These are phyloP conservation scores for Schizonepeta tenuifolia DNA, from an alignment of 257 asterid genomes.

Conservation along the genomic window DNA sequence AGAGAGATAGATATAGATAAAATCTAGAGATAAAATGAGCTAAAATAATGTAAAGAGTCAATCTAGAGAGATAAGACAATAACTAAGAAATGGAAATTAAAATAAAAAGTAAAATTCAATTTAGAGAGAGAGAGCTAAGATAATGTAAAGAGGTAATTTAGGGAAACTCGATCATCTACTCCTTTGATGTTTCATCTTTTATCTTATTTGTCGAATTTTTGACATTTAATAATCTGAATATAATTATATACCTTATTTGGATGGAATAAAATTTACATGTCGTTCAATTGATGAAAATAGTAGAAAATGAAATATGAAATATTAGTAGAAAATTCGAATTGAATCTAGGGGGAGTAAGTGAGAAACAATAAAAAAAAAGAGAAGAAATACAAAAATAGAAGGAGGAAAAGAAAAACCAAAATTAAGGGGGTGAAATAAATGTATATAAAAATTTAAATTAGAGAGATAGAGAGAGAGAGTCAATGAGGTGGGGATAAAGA, in stretches of 20 bases:
- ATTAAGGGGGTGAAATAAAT: too few relatives aligned
- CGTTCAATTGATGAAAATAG: too few relatives aligned
- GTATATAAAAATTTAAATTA: background rate
- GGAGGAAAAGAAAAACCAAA: background rate
- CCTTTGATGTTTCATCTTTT: too few relatives aligned
- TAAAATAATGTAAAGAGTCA: conserved; percentile 23
- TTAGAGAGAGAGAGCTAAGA: background rate
- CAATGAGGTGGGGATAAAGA: conserved; percentile 39
- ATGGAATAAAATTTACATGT: too few relatives aligned
- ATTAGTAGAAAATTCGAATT: too few relatives aligned
- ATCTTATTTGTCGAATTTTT: too few relatives aligned
- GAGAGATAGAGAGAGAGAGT: conserved; percentile 18
- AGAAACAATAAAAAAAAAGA: background rate
- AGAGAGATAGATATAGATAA: conserved; percentile 30
- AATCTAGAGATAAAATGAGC: conserved; percentile 35
- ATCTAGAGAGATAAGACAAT: conserved; percentile 44
- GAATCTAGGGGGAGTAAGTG: too few relatives aligned
- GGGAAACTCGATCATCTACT: too few relatives aligned
- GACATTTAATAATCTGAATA: too few relatives aligned
- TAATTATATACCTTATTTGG: too few relatives aligned
- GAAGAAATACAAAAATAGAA: background rate
- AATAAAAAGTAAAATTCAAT: background rate
- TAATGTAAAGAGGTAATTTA: background rate
- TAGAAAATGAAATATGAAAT: too few relatives aligned
- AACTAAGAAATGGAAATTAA: background rate